Conservation (phyloP, 169 alveolate genomes). For the Cryptosporidium xiaoi region DNA sequence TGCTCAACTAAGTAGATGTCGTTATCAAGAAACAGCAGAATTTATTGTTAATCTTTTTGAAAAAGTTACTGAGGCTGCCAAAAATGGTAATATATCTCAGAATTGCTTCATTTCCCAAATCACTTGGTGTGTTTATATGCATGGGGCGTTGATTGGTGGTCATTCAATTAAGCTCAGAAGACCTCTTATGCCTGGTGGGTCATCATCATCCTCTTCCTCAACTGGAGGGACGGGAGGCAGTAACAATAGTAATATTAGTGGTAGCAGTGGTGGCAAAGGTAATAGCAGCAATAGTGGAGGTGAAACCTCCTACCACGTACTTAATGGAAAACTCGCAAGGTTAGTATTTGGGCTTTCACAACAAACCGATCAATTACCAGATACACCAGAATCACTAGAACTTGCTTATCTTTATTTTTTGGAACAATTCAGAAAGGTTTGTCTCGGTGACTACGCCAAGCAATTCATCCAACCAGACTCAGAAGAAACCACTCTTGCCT, state of each 20-base stretch:
- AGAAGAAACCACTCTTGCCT: slow-evolving; percentile 80
- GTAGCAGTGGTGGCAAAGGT: neutral
- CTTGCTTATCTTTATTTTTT: slow-evolving; percentile 88
- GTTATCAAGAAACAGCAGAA: slow-evolving; percentile 79
- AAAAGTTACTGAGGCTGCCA: slow-evolving; percentile 72
- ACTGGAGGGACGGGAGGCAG: slow-evolving; percentile 78
- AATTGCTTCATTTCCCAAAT: slow-evolving; percentile 79
- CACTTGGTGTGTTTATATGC: slow-evolving; percentile 83
- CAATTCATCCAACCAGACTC: slow-evolving; percentile 82
- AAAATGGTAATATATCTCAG: slow-evolving; percentile 76
- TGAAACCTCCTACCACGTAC: slow-evolving; percentile 75
- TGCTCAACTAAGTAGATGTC: slow-evolving; percentile 79
- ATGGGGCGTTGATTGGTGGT: slow-evolving; percentile 80
- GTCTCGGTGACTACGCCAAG: slow-evolving; percentile 91
- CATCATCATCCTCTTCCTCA: slow-evolving; percentile 78
- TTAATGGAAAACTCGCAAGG: slow-evolving; percentile 84
- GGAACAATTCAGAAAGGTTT: slow-evolving; percentile 92
- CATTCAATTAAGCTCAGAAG: slow-evolving; percentile 63
- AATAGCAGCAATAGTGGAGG: slow-evolving; percentile 12
- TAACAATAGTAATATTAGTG: slow-evolving; percentile 3
- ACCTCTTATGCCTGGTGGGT: slow-evolving; percentile 76
- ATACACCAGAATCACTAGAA: slow-evolving; percentile 85
- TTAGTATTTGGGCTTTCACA: slow-evolving; percentile 83
- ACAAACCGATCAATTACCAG: slow-evolving; percentile 77
- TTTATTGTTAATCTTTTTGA: slow-evolving; percentile 77